Evolutionary conservation across 2,329 filamentous ascomycete species (phyloP).

Genomic region (Sclerotinia sclerotiorum): DNA sequence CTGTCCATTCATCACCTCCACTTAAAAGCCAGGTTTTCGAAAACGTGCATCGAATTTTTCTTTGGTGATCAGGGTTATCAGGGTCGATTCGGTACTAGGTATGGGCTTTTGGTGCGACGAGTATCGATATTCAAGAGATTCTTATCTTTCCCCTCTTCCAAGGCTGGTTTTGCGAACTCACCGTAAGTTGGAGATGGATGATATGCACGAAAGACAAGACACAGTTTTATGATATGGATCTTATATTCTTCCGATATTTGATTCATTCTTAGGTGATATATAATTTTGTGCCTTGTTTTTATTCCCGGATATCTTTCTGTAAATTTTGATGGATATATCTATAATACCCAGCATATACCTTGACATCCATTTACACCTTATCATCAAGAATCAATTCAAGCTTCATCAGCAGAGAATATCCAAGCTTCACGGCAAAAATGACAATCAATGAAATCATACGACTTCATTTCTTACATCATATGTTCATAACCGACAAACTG

Average conservation of each 20-base stretch:
- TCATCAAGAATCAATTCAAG: neutral
- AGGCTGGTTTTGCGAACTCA: neutral
- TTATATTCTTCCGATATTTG: neutral
- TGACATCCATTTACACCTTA: neutral
- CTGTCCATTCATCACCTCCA: neutral
- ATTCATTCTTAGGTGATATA: neutral
- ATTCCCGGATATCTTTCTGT: neutral
- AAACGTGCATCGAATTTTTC: neutral
- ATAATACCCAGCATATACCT: neutral
- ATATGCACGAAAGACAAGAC: neutral
- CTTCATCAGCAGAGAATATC: neutral
- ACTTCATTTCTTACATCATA: conserved; percentile 8
- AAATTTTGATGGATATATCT: neutral
- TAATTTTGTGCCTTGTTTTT: neutral
- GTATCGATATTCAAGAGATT: conserved; percentile 11
- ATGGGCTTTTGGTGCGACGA: neutral
- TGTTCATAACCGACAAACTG: neutral
- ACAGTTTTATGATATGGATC: neutral
- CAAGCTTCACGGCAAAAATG: neutral
- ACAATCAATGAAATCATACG: neutral
- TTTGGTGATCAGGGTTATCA: neutral
- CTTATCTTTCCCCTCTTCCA: neutral
- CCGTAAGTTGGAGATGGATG: neutral
- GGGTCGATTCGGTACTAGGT: neutral
- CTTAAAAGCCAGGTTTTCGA: conserved; percentile 4